A percentile compares a stretch with the other conserved stretches of the same genome.
Evolutionary conservation across 192 early-diverging fungal species (phyloP).

Genomic region (Spizellomyces sp.): DNA sequence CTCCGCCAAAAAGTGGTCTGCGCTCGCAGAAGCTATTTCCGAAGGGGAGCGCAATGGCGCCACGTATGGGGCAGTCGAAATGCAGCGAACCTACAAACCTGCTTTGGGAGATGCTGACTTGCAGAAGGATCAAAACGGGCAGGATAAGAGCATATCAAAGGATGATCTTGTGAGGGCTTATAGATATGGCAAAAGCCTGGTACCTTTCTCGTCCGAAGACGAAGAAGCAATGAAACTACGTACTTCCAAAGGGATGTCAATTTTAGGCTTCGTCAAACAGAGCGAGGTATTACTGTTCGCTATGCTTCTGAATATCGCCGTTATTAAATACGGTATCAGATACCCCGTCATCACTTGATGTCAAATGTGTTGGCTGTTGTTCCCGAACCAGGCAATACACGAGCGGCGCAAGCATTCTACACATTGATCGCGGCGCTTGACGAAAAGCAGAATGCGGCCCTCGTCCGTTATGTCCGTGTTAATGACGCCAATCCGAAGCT

Average conservation of each 20-base stretch:
- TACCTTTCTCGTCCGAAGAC: slow-evolving; percentile 65
- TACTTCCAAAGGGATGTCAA: slow-evolving; percentile 58
- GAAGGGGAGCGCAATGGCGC: slow-evolving; percentile 25
- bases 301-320: too few relatives aligned
- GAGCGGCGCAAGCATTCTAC: slow-evolving; percentile 46
- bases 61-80: slow-evolving; percentile 33
- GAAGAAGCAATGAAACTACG: slow-evolving; percentile 59
- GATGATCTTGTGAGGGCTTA: slow-evolving; percentile 67
- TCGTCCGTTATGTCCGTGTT: slow-evolving; percentile 63
- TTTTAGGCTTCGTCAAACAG: slow-evolving; percentile 63
- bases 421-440: slow-evolving; percentile 53
- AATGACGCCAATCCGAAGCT: slow-evolving; percentile 61
- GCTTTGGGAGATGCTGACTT: slow-evolving; percentile 21
- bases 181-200: slow-evolving; percentile 67
- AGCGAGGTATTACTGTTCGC: not conserved
- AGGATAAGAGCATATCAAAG: slow-evolving; percentile 22
- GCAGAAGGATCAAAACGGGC: slow-evolving; percentile 12
- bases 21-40: slow-evolving; percentile 45
- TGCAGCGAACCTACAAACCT: slow-evolving; percentile 45
- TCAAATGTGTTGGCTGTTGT: slow-evolving; percentile 54
- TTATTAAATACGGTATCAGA: slow-evolving; percentile 33
- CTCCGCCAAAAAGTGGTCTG: slow-evolving; percentile 68
- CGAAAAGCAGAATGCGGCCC: slow-evolving; percentile 54
- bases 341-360: slow-evolving; percentile 59
- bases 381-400: slow-evolving; percentile 43